A percentile compares a stretch with the other conserved stretches of the same genome.
Conservation (phyloP, 2,329 filamentous ascomycete genomes). For the Fusarium incarnatum region DNA sequence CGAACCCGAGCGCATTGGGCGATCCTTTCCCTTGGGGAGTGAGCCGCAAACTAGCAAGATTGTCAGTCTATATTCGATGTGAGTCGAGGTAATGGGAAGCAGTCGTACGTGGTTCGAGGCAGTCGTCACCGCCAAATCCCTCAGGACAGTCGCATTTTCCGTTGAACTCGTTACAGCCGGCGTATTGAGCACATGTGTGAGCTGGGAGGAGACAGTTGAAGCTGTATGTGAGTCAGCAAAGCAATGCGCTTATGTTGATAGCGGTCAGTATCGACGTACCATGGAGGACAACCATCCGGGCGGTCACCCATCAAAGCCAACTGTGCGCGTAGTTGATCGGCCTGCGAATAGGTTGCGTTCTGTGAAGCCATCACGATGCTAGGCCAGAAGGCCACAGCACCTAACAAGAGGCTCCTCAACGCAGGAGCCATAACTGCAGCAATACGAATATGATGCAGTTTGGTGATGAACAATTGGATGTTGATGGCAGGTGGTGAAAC, state of each 20-base stretch:
- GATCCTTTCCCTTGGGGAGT: constrained; percentile 81
- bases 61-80: constrained; percentile 16
- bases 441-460: constrained; percentile 35
- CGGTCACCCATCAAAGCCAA: constrained; percentile 78
- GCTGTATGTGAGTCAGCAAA: constrained; percentile 59
- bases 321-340: constrained; percentile 72
- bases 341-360: constrained; percentile 69
- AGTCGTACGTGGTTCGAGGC: constrained; percentile 77
- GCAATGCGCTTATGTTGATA: neutral
- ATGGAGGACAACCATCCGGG: constrained; percentile 82
- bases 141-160: constrained; percentile 93
- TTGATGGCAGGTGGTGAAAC: constrained; percentile 27
- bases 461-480: constrained; percentile 24
- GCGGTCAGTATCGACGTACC: constrained; percentile 56
- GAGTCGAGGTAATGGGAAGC: neutral
- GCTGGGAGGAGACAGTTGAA: constrained; percentile 98
- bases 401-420: constrained; percentile 54
- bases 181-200: constrained; percentile 91
- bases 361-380: constrained; percentile 54
- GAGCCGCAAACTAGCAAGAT: constrained; percentile 80
- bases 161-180: constrained; percentile 87
- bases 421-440: constrained; percentile 56
- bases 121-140: constrained; percentile 95
- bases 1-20: constrained; percentile 77
- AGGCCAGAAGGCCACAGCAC: constrained; percentile 56